Conservation (phyloP, 2,329 filamentous ascomycete species). For the Chalara sp. region DNA sequence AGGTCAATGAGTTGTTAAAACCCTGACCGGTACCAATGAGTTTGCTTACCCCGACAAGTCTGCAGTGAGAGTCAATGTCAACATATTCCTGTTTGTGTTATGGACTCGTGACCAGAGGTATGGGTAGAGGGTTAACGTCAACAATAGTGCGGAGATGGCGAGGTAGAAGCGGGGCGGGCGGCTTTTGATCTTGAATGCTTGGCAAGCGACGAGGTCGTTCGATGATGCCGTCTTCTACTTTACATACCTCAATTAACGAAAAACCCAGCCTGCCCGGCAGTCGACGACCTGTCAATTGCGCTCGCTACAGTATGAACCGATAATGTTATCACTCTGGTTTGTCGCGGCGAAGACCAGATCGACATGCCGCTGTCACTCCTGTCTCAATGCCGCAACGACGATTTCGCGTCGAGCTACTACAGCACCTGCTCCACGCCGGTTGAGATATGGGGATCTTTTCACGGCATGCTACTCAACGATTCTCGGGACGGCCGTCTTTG, state of each 20-base stretch:
- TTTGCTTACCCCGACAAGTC: constrained; percentile 59
- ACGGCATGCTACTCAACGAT: constrained; percentile 64
- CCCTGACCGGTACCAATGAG: no score
- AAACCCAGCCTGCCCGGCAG: neutral
- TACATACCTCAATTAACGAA: no score
- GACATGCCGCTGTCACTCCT: constrained; percentile 57
- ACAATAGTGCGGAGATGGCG: constrained; percentile 3
- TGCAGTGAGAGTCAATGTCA: constrained; percentile 58
- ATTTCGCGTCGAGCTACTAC: constrained; percentile 45
- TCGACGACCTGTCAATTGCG: neutral
- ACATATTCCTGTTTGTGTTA: constrained; percentile 35
- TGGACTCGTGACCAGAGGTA: no score
- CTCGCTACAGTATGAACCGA: constrained; percentile 22
- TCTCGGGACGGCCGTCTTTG: constrained; percentile 56
- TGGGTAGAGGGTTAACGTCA: no score
- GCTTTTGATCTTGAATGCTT: no score
- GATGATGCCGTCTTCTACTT: no score
- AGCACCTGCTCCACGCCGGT: constrained; percentile 40
- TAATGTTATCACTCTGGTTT: constrained; percentile 65
- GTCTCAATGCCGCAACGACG: constrained; percentile 42
- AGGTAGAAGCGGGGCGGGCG: neutral
- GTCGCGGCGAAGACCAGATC: constrained; percentile 55
- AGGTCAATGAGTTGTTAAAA: no score
- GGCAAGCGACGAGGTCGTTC: no score
- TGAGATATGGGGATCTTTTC: constrained; percentile 46